Conservation (phyloP, 352 stramenopile genomes). For the Globisporangium lucens region DNA sequence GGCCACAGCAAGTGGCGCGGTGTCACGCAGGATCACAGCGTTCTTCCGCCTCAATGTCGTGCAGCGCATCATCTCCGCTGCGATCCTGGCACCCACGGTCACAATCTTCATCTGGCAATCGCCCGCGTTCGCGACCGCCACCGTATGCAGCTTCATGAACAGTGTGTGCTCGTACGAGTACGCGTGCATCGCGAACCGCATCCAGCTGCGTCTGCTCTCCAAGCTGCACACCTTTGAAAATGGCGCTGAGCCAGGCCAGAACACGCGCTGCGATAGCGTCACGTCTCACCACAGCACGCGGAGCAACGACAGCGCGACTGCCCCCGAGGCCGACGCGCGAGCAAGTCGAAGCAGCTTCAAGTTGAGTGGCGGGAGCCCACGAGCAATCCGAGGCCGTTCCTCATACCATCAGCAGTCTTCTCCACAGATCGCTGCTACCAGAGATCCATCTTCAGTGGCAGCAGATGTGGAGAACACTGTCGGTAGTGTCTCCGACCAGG, state of each 20-base stretch:
- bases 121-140: constrained; percentile 59
- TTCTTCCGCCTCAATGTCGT: constrained; percentile 47
- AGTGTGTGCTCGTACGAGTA: constrained; percentile 74
- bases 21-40: not conserved
- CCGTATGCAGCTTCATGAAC: constrained; percentile 62
- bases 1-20: not conserved
- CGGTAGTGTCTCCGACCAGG: constrained; percentile 12
- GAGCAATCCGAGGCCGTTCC: not conserved
- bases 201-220: constrained; percentile 47
- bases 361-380: not conserved
- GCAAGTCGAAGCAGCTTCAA: constrained; percentile 4
- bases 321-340: constrained; percentile 2
- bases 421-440: not conserved
- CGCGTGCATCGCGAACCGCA: constrained; percentile 65
- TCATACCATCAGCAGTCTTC: not conserved
- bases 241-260: not conserved
- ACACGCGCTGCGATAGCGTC: constrained; percentile 17
- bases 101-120: constrained; percentile 79
- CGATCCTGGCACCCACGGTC: constrained; percentile 53
- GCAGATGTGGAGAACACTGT: not conserved
- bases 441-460: not conserved
- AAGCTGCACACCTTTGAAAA: constrained; percentile 29
- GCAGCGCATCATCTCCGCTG: constrained; percentile 61
- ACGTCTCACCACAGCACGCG: constrained; percentile 30
- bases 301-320: constrained; percentile 20